Conservation (phyloP, 176 grass and related monocot genomes). For the Aegilops longissima region DNA sequence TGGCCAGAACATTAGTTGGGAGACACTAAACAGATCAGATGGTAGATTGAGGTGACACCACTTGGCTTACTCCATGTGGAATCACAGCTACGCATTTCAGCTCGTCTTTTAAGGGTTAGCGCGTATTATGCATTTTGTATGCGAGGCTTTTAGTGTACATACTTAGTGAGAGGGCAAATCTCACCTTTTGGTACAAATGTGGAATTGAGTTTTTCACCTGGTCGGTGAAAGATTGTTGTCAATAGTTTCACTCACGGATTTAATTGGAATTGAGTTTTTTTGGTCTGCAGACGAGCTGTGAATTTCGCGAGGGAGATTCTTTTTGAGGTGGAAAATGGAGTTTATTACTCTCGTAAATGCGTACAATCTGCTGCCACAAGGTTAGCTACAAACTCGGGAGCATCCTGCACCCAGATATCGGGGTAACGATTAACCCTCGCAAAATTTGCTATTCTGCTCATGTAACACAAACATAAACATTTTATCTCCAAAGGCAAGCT, state of each 20-base stretch:
- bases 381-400: no score
- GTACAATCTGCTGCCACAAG: no score
- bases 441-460: no score
- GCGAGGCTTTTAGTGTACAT: conserved; percentile 13
- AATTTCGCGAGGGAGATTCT: no score
- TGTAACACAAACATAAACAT: no score
- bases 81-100: neutral
- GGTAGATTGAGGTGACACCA: conserved; percentile 56
- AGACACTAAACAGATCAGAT: conserved; percentile 82
- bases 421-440: no score
- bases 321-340: no score
- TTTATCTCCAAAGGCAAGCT: no score
- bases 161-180: neutral
- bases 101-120: conserved; percentile 23
- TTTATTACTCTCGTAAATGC: no score
- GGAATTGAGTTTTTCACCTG: conserved; percentile 7
- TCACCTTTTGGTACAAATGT: neutral
- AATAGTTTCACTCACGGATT: neutral
- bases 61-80: neutral
- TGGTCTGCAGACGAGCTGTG: no score
- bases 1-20: conserved; percentile 87
- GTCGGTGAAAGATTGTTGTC: neutral
- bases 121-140: conserved; percentile 8
- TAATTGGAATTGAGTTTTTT: neutral
- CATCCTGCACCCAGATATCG: no score